phyloP scores from a whole-genome alignment of 108 stramenopile genomes.

The Nitzschia putrida region DNA sequence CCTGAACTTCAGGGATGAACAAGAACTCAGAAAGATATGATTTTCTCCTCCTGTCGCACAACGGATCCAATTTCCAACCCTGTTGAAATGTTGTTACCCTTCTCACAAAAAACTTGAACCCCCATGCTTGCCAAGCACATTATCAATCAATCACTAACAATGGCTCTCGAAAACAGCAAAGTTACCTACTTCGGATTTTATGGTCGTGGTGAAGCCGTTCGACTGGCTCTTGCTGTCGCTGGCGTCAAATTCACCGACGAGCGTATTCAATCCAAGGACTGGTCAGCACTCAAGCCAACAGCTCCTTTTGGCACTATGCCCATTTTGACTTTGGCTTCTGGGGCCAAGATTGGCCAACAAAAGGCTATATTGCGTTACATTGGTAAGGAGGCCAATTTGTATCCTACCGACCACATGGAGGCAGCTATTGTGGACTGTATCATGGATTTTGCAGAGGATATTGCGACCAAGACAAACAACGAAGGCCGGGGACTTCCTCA shows the following conservation, averaged over 20 bases:
- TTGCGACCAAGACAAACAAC: constrained; percentile 6
- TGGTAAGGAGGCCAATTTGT: constrained; percentile 20
- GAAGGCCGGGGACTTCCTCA: constrained; percentile 9
- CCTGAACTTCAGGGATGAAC: too few species aligned
- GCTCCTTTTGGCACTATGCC: constrained; percentile 34
- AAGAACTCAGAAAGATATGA: too few species aligned
- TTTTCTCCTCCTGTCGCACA: too few species aligned
- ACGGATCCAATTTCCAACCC: too few species aligned
- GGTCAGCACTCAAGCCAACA: constrained; percentile 37
- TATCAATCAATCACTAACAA: too few species aligned
- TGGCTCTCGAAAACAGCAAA: constrained; percentile 4
- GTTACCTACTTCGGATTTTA: constrained; percentile 23
- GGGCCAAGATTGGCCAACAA: constrained; percentile 27
- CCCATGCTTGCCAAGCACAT: too few species aligned
- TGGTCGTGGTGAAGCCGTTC: constrained; percentile 34
- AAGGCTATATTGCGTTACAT: constrained; percentile 16
- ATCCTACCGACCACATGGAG: constrained; percentile 18
- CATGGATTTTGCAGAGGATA: constrained; percentile 27
- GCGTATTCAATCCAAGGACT: constrained; percentile 14
- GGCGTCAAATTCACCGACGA: constrained; percentile 32
- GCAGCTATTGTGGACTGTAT: constrained; percentile 21
- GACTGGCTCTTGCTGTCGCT: constrained; percentile 17
- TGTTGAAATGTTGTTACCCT: too few species aligned
- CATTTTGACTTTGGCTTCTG: constrained; percentile 22
- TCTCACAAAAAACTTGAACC: too few species aligned